Evolutionary conservation across 2,329 filamentous ascomycete species (phyloP).

Genomic region (Trichoderma sp.): DNA sequence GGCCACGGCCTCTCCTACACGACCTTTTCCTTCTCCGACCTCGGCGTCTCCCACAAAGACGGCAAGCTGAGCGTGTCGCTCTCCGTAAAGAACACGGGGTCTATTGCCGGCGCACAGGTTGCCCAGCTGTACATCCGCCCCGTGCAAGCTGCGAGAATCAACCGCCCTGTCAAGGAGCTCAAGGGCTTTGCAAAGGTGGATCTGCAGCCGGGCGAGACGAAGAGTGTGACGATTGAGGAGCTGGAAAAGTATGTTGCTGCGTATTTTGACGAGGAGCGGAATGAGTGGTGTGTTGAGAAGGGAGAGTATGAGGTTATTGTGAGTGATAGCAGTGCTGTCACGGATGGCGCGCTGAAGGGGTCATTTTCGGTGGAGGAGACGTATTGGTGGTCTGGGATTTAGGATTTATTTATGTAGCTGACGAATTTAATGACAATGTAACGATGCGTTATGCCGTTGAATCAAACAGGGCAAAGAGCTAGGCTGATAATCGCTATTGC

Average conservation of each 20-base stretch:
- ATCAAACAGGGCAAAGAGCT: too few relatives aligned
- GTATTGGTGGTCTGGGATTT: conserved; percentile 60
- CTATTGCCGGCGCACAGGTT: conserved; percentile 55
- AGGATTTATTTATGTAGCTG: not conserved
- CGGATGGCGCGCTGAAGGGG: conserved; percentile 51
- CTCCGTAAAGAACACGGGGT: conserved; percentile 65
- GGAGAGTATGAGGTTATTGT: conserved; percentile 68
- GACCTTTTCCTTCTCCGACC: conserved; percentile 61
- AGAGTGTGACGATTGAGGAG: conserved; percentile 59
- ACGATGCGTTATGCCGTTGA: too few relatives aligned
- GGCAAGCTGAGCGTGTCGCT: conserved; percentile 54
- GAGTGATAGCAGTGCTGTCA: conserved; percentile 58
- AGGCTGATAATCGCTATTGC: too few relatives aligned
- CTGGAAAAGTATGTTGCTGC: conserved; percentile 67
- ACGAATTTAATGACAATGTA: not conserved
- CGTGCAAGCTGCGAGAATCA: conserved; percentile 57
- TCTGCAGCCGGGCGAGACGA: conserved; percentile 62
- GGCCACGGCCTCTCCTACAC: conserved; percentile 82
- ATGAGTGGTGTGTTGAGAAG: conserved; percentile 67
- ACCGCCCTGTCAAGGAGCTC: conserved; percentile 63
- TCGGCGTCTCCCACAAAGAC: conserved; percentile 52
- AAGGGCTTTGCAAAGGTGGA: conserved; percentile 69
- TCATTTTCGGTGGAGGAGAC: conserved; percentile 63
- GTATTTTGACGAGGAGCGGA: conserved; percentile 71
- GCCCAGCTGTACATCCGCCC: conserved; percentile 61